phyloP scores from a whole-genome alignment of 495 filamentous ascomycete genomes.

The Podospora pseudoanserina region DNA sequence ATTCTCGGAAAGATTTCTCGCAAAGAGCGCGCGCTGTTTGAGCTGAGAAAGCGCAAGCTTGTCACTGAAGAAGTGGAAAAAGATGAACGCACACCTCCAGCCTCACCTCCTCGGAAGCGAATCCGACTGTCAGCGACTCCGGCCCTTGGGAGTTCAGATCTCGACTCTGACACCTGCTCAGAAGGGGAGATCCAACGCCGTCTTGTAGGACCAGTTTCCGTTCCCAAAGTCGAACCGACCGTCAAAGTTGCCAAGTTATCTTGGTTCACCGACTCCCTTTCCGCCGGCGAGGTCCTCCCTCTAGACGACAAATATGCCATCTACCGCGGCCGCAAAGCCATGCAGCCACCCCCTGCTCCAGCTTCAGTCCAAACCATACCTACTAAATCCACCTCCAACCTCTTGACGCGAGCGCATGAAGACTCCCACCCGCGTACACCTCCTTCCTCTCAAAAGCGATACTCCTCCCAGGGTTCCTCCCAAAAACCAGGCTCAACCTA shows the following conservation, averaged over 20 bases:
- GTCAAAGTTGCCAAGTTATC: conserved; percentile 69
- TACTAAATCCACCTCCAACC: conserved; percentile 14
- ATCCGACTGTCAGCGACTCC: conserved; percentile 27
- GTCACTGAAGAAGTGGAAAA: conserved; percentile 56
- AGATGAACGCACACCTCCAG: neutral
- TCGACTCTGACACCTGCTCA: conserved; percentile 40
- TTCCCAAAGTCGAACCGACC: conserved; percentile 23
- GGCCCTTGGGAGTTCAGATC: conserved; percentile 20
- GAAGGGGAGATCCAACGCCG: conserved; percentile 25
- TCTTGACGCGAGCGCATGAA: conserved; percentile 34
- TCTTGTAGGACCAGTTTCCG: neutral
- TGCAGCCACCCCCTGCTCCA: conserved; percentile 16
- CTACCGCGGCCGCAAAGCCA: conserved; percentile 55
- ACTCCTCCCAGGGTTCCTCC: neutral
- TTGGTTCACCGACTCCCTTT: conserved; percentile 69
- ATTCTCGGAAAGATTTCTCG: conserved; percentile 68
- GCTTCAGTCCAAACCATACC: neutral
- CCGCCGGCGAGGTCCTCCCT: conserved; percentile 51
- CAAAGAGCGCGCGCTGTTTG: conserved; percentile 67
- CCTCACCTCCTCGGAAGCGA: conserved; percentile 35
- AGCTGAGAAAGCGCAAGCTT: conserved; percentile 63
- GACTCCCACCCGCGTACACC: conserved; percentile 17
- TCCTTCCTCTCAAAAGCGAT: neutral
- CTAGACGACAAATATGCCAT: conserved; percentile 56
- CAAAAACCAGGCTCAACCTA: conserved; percentile 2